A percentile compares a stretch with the other conserved stretches of the same genome.
Conservation (phyloP, 257 asterid genomes). For the Nicotiana attenuata region DNA sequence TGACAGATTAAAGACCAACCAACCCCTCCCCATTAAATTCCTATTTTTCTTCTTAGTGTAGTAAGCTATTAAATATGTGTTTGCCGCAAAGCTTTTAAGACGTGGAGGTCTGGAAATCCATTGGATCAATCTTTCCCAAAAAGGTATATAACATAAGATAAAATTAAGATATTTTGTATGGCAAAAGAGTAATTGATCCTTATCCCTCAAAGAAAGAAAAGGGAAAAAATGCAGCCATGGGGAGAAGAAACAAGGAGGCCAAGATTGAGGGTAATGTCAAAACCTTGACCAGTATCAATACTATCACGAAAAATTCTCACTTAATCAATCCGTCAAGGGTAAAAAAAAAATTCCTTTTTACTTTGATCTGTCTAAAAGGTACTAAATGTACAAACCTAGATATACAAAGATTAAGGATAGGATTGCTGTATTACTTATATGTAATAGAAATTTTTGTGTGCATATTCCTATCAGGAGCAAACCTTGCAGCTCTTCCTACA, state of each 20-base stretch:
- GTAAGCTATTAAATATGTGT: no score
- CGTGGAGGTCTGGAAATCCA: no score
- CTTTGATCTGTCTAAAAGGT: neutral
- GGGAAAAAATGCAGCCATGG: neutral
- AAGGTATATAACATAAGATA: no score
- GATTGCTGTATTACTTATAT: neutral
- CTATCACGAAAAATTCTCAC: neutral
- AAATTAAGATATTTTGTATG: no score
- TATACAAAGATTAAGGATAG: neutral
- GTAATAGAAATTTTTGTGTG: neutral
- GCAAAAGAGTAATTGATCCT: no score
- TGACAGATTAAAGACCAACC: no score
- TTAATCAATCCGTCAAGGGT: neutral
- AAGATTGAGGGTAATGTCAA: neutral
- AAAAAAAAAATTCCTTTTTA: neutral
- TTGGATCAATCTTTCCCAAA: no score
- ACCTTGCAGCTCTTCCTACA: slow-evolving; percentile 79
- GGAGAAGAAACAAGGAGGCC: neutral
- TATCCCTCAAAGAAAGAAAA: no score
- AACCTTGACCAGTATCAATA: neutral
- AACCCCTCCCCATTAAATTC: no score
- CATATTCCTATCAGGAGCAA: slow-evolving; percentile 40
- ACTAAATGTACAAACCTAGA: neutral
- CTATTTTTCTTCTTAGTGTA: no score
- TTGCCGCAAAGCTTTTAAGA: no score